Conservation (phyloP, 169 alveolate genomes). For the Plasmodium blacklocki region DNA sequence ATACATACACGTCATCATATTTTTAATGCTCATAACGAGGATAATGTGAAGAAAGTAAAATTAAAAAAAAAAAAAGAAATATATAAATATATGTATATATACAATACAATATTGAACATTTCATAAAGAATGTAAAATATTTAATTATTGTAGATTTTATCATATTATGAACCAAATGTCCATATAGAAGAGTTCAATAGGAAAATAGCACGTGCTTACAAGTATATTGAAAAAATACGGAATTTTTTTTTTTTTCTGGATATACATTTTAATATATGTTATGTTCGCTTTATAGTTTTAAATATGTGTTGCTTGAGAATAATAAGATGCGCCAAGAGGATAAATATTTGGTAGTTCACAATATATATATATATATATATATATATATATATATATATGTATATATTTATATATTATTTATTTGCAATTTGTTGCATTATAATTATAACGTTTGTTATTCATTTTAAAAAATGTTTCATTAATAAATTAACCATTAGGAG, state of each 20-base stretch:
- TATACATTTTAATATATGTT: background rate
- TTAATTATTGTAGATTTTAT: conserved; percentile 40
- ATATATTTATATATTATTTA: background rate
- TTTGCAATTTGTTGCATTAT: background rate
- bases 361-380: too few species aligned
- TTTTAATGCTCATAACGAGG: conserved; percentile 20
- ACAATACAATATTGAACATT: background rate
- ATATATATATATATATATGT: too few species aligned
- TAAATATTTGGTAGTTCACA: conserved; percentile 42
- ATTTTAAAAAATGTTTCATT: too few species aligned
- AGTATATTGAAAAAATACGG: conserved; percentile 20
- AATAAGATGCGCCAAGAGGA: conserved; percentile 68
- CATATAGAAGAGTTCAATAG: conserved; percentile 22
- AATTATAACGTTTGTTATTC: background rate
- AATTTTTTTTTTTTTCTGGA: background rate
- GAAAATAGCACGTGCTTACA: conserved; percentile 34
- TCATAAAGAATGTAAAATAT: conserved; percentile 6
- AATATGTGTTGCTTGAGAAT: conserved; percentile 46
- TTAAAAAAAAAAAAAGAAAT: background rate
- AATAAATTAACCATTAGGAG: conserved; percentile 14
- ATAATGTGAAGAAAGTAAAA: conserved; percentile 42
- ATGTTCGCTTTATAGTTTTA: conserved; percentile 26
- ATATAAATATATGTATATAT: background rate
- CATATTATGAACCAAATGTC: conserved; percentile 37
- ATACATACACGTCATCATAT: conserved; percentile 35